These are phyloP conservation scores for Cyclospora cayetanensis DNA, from an alignment of 169 alveolate genomes.

Conservation along the genomic window DNA sequence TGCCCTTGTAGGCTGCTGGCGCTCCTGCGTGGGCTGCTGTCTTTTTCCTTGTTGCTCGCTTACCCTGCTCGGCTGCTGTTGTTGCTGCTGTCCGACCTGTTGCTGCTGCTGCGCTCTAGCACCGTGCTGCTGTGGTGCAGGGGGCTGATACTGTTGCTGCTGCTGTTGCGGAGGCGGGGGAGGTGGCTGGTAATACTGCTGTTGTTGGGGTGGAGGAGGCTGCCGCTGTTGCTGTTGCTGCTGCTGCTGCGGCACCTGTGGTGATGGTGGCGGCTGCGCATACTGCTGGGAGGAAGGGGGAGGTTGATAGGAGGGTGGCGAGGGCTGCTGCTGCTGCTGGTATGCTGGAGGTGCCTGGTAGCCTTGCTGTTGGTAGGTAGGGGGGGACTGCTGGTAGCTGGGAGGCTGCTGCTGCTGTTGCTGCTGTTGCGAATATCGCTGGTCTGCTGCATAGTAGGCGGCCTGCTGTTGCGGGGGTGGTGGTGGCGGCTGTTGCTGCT, in stretches of 20 bases:
- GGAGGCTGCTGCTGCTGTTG: constrained; percentile 34
- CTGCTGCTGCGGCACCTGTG: constrained; percentile 34
- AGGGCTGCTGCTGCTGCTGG: constrained; percentile 25
- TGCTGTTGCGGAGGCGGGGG: neutral
- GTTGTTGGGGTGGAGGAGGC: neutral
- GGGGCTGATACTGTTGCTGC: neutral
- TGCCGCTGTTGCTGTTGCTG: neutral
- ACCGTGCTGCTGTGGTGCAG: neutral
- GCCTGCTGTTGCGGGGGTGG: constrained; percentile 23
- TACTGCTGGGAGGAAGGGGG: neutral
- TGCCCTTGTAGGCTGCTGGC: constrained; percentile 17
- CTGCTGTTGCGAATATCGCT: constrained; percentile 9
- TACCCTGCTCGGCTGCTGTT: neutral
- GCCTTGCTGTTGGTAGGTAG: neutral
- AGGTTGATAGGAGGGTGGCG: neutral
- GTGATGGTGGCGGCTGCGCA: neutral
- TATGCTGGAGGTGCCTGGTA: neutral
- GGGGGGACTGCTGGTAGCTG: neutral
- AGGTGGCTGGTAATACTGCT: neutral
- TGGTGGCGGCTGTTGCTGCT: neutral
- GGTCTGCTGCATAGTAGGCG: neutral
- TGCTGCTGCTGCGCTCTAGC: neutral
- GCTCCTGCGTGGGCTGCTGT: constrained; percentile 9
- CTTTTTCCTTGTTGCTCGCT: neutral
- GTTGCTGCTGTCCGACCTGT: constrained; percentile 54